These are phyloP conservation scores for Jacaranda copaia DNA, from an alignment of 257 asterid genomes.

Conservation along the genomic window DNA sequence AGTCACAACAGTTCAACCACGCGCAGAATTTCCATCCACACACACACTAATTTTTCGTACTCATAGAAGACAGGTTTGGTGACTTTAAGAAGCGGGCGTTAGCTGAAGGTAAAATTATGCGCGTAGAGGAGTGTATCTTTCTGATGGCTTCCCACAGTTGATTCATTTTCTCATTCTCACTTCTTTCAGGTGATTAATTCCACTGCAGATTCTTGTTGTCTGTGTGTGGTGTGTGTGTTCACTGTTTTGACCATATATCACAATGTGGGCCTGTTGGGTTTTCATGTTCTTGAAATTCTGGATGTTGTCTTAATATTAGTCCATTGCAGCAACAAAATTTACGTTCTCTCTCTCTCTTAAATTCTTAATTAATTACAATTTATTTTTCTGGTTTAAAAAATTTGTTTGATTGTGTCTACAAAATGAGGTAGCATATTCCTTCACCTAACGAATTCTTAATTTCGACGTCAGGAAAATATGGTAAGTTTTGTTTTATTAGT, in stretches of 20 bases:
- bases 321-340: not conserved
- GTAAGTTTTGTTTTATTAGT: not conserved
- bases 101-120: not conserved
- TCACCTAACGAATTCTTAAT: not conserved
- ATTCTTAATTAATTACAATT: not conserved
- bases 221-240: not conserved
- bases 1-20: no score
- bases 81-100: no score
- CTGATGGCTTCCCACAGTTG: not conserved
- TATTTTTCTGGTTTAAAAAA: not conserved
- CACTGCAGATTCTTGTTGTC: not conserved
- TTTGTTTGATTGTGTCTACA: not conserved
- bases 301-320: not conserved
- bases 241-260: not conserved
- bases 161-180: not conserved
- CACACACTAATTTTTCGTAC: no score
- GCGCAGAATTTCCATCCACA: no score
- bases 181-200: constrained; percentile 3
- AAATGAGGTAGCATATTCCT: not conserved
- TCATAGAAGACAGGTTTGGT: no score
- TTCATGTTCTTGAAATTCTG: not conserved
- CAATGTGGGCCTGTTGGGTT: constrained; percentile 8
- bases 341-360: not conserved
- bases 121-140: not conserved
- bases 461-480: not conserved